These are phyloP conservation scores for Vigna angularis DNA, from an alignment of 306 rosid species.

Conservation along the genomic window DNA sequence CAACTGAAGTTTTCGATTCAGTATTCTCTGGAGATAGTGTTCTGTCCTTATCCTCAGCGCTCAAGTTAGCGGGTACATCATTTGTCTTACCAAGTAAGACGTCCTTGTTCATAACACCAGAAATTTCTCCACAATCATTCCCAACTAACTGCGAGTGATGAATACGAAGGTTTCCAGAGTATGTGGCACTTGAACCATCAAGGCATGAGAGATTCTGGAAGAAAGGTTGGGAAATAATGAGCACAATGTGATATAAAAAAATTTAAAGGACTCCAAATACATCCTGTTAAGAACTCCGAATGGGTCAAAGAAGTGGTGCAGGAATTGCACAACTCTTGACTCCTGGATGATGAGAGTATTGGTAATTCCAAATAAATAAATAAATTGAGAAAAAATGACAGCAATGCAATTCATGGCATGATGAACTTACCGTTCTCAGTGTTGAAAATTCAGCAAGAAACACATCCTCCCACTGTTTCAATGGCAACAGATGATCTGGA, in stretches of 20 bases:
- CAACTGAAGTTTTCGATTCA: constrained; percentile 36
- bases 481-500: constrained; percentile 79
- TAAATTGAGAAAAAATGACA: not conserved
- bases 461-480: constrained; percentile 83
- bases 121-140: constrained; percentile 24
- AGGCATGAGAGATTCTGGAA: constrained; percentile 66
- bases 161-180: constrained; percentile 33
- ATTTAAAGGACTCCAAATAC: not conserved
- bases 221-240: constrained; percentile 29
- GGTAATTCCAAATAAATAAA: constrained; percentile 9
- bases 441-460: constrained; percentile 81
- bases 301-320: constrained; percentile 10
- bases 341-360: not conserved
- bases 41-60: constrained; percentile 36
- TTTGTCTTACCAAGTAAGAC: constrained; percentile 32
- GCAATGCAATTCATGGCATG: not conserved
- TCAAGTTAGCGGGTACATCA: constrained; percentile 27
- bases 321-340: too few relatives aligned
- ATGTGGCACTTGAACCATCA: constrained; percentile 47
- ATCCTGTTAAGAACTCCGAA: not conserved
- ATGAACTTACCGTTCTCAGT: constrained; percentile 67
- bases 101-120: constrained; percentile 29
- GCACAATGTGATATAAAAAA: constrained; percentile 8
- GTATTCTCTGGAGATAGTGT: constrained; percentile 29
- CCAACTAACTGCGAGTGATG: constrained; percentile 4